A percentile compares a stretch with the other conserved stretches of the same genome.
phyloP scores from a whole-genome alignment of 495 filamentous ascomycete genomes.

The Geopyxis carbonaria region DNA sequence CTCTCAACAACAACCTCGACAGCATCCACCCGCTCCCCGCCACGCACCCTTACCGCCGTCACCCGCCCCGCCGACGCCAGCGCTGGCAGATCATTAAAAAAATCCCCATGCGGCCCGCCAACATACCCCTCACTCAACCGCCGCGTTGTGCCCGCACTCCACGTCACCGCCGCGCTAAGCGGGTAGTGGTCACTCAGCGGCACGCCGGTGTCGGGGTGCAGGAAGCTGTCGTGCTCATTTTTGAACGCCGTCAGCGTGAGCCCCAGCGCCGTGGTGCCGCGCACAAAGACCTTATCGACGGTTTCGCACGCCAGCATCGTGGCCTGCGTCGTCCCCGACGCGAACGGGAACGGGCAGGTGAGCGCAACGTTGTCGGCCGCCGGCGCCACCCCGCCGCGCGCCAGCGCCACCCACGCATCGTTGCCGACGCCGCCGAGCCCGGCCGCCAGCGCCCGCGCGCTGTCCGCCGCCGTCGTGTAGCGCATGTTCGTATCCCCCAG shows the following conservation, averaged over 20 bases:
- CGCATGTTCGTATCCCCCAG: constrained; percentile 10
- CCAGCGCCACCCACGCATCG: constrained; percentile 6
- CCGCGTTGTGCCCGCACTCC: constrained; percentile 18
- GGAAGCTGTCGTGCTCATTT: constrained; percentile 6
- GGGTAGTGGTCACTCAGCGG: constrained; percentile 48
- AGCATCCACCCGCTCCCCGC: constrained; percentile 26
- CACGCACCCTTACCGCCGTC: constrained; percentile 24
- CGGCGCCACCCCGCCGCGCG: constrained; percentile 1
- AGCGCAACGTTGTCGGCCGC: background rate
- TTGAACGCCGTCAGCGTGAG: background rate
- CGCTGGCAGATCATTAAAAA: constrained; percentile 28
- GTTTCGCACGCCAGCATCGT: constrained; percentile 4
- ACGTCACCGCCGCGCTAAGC: constrained; percentile 37
- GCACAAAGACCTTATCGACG: constrained; percentile 9
- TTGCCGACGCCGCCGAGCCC: too few relatives aligned
- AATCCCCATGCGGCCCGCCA: constrained; percentile 30
- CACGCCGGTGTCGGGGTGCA: constrained; percentile 19
- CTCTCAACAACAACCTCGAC: constrained; percentile 14
- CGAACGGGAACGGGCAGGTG: constrained; percentile 5
- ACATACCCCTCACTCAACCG: constrained; percentile 1
- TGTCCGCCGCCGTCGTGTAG: constrained; percentile 1
- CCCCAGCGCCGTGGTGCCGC: background rate
- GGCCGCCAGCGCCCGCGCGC: background rate
- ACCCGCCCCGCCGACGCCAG: constrained; percentile 13
- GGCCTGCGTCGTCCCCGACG: background rate